Percentiles rank a stretch among this genome's conserved stretches.
Evolutionary conservation across 2,329 filamentous ascomycete genomes (phyloP).

Genomic region (Talaromyces sp.): DNA sequence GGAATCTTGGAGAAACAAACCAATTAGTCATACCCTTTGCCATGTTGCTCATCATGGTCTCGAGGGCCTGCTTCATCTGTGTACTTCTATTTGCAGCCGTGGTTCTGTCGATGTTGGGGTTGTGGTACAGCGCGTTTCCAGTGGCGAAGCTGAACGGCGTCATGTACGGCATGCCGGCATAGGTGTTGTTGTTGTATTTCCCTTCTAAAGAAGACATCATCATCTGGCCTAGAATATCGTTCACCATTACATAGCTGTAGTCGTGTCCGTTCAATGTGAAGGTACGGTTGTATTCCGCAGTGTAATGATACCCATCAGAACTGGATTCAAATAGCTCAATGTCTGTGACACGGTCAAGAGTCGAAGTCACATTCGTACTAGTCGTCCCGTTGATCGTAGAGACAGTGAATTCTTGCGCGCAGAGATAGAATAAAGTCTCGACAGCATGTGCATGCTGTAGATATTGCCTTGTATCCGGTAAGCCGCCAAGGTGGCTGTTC

Average conservation of each 20-base stretch:
- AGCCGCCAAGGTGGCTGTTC: neutral
- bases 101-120: neutral
- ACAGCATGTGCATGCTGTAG: neutral
- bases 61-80: neutral
- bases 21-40: neutral
- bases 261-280: neutral
- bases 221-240: neutral
- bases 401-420: neutral
- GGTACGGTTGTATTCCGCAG: neutral
- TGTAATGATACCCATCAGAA: neutral
- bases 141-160: slow-evolving; percentile 1
- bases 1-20: neutral
- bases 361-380: neutral
- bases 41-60: neutral
- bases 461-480: neutral
- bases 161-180: neutral
- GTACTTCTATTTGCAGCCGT: neutral
- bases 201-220: neutral
- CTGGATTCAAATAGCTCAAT: neutral
- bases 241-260: neutral
- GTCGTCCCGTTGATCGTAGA: neutral
- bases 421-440: neutral
- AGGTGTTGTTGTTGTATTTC: neutral
- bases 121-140: neutral
- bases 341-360: neutral